Percentiles rank a stretch among this genome's conserved stretches.
phyloP scores from a whole-genome alignment of 805 yeast species.

The Candida ipomoeae region DNA sequence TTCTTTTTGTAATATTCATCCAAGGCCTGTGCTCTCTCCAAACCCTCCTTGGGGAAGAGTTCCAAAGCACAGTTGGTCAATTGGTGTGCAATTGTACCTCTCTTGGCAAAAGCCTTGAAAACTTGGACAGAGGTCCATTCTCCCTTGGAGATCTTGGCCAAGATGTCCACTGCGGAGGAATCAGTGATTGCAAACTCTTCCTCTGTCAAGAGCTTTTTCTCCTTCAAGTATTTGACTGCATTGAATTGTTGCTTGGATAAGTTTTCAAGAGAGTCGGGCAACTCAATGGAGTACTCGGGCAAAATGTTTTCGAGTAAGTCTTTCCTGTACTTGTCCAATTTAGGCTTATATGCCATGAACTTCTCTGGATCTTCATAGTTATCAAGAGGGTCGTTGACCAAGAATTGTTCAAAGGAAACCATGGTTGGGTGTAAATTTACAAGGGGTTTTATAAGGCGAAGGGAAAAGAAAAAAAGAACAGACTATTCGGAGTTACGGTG shows the following conservation, averaged over 20 bases:
- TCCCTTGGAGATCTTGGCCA: constrained; percentile 42
- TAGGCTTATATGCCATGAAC: constrained; percentile 44
- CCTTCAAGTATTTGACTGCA: constrained; percentile 31
- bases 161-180: constrained; percentile 39
- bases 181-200: constrained; percentile 44
- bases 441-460: background rate
- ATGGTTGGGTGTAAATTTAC: background rate
- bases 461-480: too few relatives aligned
- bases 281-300: constrained; percentile 28
- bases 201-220: constrained; percentile 31
- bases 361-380: constrained; percentile 40
- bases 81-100: constrained; percentile 62
- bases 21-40: constrained; percentile 49
- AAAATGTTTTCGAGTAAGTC: constrained; percentile 41
- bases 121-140: constrained; percentile 48
- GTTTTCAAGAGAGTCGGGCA: constrained; percentile 32
- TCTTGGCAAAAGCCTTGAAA: constrained; percentile 59
- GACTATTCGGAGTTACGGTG: too few relatives aligned
- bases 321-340: constrained; percentile 39
- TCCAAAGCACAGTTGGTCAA: constrained; percentile 59
- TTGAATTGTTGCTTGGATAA: constrained; percentile 36
- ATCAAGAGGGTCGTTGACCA: constrained; percentile 29
- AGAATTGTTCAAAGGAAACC: constrained; percentile 22
- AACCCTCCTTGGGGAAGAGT: constrained; percentile 58
- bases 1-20: constrained; percentile 48